Conservation (phyloP, 2,329 filamentous ascomycete genomes). For the Cladosporium phlei region DNA sequence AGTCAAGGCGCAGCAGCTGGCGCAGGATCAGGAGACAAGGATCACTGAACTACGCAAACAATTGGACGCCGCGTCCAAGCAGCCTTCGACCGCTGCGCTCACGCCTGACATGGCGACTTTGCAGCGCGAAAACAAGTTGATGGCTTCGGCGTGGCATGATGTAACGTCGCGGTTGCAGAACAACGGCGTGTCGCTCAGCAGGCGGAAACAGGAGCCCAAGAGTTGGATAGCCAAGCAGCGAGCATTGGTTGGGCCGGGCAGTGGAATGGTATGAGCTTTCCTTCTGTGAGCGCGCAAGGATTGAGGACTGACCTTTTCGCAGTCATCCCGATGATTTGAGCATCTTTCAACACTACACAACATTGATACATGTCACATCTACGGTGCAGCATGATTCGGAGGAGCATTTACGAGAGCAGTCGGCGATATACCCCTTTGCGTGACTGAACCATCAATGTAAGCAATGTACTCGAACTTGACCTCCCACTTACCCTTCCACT, state of each 20-base stretch:
- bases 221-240: constrained; percentile 85
- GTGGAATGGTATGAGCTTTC: constrained; percentile 12
- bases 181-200: constrained; percentile 73
- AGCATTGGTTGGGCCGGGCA: constrained; percentile 34
- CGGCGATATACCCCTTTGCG: constrained; percentile 4
- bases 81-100: constrained; percentile 15
- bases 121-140: constrained; percentile 71
- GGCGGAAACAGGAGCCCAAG: constrained; percentile 67
- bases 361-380: neutral
- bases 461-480: no score
- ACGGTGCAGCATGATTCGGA: neutral
- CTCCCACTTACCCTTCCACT: no score
- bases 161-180: constrained; percentile 73
- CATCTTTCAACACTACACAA: neutral
- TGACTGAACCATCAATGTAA: no score
- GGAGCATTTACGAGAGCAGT: constrained; percentile 1
- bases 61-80: constrained; percentile 23
- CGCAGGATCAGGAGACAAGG: constrained; percentile 25
- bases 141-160: constrained; percentile 83
- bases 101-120: constrained; percentile 59
- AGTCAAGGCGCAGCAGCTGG: constrained; percentile 20
- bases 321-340: constrained; percentile 3
- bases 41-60: constrained; percentile 28
- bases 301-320: neutral
- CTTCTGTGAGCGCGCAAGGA: neutral